These are phyloP conservation scores for Xerocomellus dryophilus DNA, from an alignment of 768 basidiomycete species.

Conservation along the genomic window DNA sequence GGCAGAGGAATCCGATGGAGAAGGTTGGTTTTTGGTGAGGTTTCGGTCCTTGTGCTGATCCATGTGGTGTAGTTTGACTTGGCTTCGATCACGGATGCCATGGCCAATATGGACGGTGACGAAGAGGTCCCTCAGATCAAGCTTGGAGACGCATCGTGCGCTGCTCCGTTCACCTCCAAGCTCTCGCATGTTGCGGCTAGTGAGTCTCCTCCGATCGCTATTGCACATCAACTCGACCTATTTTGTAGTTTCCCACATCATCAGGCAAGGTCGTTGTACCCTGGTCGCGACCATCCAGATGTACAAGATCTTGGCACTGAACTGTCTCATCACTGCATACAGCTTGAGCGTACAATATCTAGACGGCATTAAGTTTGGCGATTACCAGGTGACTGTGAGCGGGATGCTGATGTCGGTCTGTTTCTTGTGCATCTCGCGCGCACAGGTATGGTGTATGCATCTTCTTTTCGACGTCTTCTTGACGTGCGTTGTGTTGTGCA, in stretches of 20 bases:
- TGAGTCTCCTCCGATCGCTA: slow-evolving; percentile 40
- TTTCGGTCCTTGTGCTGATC: slow-evolving; percentile 1
- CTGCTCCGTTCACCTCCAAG: slow-evolving; percentile 98
- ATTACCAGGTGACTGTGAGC: slow-evolving; percentile 96
- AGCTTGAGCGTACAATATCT: slow-evolving; percentile 96
- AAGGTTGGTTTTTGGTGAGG: slow-evolving; percentile 50
- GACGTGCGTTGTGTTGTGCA: slow-evolving; percentile 45
- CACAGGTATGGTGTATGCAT: slow-evolving; percentile 63
- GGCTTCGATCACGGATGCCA: slow-evolving; percentile 71
- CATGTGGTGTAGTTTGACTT: slow-evolving; percentile 63
- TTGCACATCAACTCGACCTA: neutral
- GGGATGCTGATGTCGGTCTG: slow-evolving; percentile 95
- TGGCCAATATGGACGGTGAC: slow-evolving; percentile 93
- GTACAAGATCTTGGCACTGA: slow-evolving; percentile 98
- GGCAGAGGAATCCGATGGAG: slow-evolving; percentile 85
- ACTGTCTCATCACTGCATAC: slow-evolving; percentile 98
- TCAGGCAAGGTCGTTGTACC: slow-evolving; percentile 97
- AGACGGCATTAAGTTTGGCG: slow-evolving; percentile 98
- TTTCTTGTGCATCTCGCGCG: slow-evolving; percentile 96
- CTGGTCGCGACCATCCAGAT: slow-evolving; percentile 98
- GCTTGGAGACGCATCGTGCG: slow-evolving; percentile 98
- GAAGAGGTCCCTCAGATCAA: slow-evolving; percentile 97
- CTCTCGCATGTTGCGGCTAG: slow-evolving; percentile 95
- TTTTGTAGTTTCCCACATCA: slow-evolving; percentile 86
- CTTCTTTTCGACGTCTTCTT: neutral